phyloP scores from a whole-genome alignment of 352 stramenopile genomes.

The Globisporangium spiculum region DNA sequence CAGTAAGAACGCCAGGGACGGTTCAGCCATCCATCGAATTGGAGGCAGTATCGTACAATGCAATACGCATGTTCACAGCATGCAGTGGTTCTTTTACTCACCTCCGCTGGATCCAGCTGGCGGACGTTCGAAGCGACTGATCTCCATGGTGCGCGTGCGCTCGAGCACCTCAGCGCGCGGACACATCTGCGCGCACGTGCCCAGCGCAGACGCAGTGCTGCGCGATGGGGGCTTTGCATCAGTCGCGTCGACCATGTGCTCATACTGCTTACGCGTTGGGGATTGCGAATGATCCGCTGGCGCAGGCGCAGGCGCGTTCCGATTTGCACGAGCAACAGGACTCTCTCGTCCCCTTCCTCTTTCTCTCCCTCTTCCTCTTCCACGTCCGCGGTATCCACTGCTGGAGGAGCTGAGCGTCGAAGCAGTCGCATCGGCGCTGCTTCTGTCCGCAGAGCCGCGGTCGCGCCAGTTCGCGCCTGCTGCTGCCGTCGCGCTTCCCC shows the following conservation, averaged over 20 bases:
- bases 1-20: neutral
- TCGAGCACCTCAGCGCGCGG: slow-evolving; percentile 28
- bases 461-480: slow-evolving; percentile 11
- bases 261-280: neutral
- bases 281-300: neutral
- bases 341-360: neutral
- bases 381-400: neutral
- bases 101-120: neutral
- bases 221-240: neutral
- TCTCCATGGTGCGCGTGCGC: slow-evolving; percentile 30
- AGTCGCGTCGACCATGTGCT: neutral
- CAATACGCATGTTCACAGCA: neutral
- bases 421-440: neutral
- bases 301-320: neutral
- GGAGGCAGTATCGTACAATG: neutral
- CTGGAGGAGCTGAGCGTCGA: neutral
- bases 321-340: neutral
- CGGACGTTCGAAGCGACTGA: slow-evolving; percentile 46
- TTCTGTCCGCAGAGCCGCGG: neutral
- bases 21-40: neutral
- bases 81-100: neutral
- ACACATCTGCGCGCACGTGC: slow-evolving; percentile 34
- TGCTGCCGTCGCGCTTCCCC: neutral
- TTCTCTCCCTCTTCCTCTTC: neutral
- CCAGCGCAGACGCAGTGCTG: neutral